Base-by-base conservation (phyloP, 768 basidiomycete species). In the Termitomyces sp. region DNA sequence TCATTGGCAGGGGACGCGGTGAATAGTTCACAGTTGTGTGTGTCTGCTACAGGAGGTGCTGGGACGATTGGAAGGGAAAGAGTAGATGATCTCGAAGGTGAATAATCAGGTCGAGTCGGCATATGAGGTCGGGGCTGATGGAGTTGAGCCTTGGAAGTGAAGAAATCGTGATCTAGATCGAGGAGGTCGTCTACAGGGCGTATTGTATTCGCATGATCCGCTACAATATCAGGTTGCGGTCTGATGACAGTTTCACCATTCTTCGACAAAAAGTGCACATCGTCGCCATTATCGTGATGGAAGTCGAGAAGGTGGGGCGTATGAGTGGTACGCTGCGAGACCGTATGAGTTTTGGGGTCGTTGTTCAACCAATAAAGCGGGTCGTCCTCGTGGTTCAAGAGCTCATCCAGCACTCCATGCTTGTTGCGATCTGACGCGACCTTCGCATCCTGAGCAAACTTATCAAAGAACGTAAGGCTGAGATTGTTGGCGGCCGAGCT, bases 361-460 rank as follows among this genome's bases (percentile, higher is more conserved):
- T 74, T 70, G 38, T 73, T 73, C 59, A 84, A 60, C 76, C 85
- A 87, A 68, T 86, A 88, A 65, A 90, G 70, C 1, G 88, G 88
- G 69, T 91, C 88, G 55, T 89, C 86, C 71, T 91, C 82, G 61
- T 88, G 83, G 61, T 79, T 66, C 42, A 91, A 69, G 40, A 91
- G 70, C 68, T 92, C 89, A 49, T 87, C 83, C 53, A 91, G 74
- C 5, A 91, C 74, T 29, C 73, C 77, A 59, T 78, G 79, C 61
- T 82, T 76, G 54, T 79, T 85, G 43, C 75, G 77, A 55, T 84
- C 83, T 0, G 81, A 77, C 10, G 85, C 81, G 0, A 73, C 73
- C 67, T 79, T 86, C 11, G 89, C 87, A 38, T 79, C 79, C 53
- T 82, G 76, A 3, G 81, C 80, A 59, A 91, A 87, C 50, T 76